Base-by-base conservation (phyloP, 192 early-diverging fungal species). In the Helicostylum pulchrum region DNA sequence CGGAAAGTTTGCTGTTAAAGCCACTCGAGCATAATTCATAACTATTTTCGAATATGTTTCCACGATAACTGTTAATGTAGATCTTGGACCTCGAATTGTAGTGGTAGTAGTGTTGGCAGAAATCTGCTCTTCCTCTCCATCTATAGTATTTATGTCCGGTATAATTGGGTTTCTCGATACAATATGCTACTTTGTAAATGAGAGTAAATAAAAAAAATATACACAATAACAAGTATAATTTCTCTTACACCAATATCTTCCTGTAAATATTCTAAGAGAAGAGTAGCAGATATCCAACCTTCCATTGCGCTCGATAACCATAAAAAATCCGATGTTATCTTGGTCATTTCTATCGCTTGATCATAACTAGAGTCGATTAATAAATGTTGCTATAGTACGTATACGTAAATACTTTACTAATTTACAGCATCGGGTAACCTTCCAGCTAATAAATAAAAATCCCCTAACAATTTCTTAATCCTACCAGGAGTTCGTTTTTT, bases 291-390 rank as follows among this genome's bases (percentile, higher is more conserved):
- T 31, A 83, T 77, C 17, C 85, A 75, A 12, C 85, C 84, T 70
- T 93, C 92, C 69, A 88, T 73, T 0, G 90, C 85, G 32, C 85
- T 81, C 9, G 80, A 90, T 57, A 87, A 82, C 92, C 92, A 93
- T 44, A 87, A 69, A 71, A 80, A 90, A 74, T 93, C 92, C 0
- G 72, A 70, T 49, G 79, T 90, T 6, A 73, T 52, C 69, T 88
- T 92, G 63, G 84, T 78, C 2, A 67, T 66, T 32, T 92, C 92
- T 23, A 92, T 83, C 9, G 88, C 87, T 14, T 71, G 53, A 46
- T 78, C 65, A 63, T 88, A 94, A 46, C 87, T 89, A 61, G 31
- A 30, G 34, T 8, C 52, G 34, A 51, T 42, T 15, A 10, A 39
- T 53, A 7, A 34, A 19, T 52, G 3, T 47, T 52, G 3, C 21